Conservation (phyloP, 2,329 filamentous ascomycete genomes). For the Sclerotiophoma versabilis region DNA sequence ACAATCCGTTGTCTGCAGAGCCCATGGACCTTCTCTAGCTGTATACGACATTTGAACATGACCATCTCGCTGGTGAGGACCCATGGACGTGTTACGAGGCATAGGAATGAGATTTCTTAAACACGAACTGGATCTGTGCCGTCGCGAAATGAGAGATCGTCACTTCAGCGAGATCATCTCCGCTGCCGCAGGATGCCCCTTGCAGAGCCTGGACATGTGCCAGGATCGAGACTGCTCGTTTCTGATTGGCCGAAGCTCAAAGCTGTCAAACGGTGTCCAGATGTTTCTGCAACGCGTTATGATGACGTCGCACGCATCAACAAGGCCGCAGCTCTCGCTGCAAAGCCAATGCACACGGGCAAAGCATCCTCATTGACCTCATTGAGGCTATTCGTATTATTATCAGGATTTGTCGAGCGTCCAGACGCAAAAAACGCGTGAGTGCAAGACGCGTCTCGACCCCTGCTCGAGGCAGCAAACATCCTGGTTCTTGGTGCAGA, state of each 20-base stretch:
- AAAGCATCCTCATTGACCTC: not conserved
- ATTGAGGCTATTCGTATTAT: too few relatives aligned
- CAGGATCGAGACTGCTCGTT: slow-evolving; percentile 1
- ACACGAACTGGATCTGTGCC: not conserved
- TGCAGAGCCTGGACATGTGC: slow-evolving; percentile 2
- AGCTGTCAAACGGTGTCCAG: slow-evolving; percentile 2
- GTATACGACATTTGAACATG: too few relatives aligned
- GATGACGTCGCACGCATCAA: slow-evolving; percentile 8
- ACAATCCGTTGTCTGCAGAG: too few relatives aligned
- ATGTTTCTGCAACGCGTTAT: slow-evolving; percentile 1
- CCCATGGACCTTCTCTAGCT: too few relatives aligned
- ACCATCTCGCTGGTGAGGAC: too few relatives aligned
- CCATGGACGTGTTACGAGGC: too few relatives aligned
- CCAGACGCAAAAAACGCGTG: slow-evolving; percentile 6
- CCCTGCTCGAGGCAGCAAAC: slow-evolving; percentile 12
- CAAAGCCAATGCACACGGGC: not conserved
- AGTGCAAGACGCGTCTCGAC: slow-evolving; percentile 14
- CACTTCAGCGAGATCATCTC: slow-evolving; percentile 11
- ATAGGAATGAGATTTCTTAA: not conserved
- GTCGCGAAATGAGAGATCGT: slow-evolving; percentile 11
- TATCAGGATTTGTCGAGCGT: not conserved
- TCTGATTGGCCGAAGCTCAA: slow-evolving; percentile 7
- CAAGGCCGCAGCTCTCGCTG: not conserved
- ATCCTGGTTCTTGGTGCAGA: slow-evolving; percentile 15
- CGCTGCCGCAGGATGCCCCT: slow-evolving; percentile 14